Evolutionary conservation across 345 rosid genomes (phyloP).

Genomic region (Linum lewisii): DNA sequence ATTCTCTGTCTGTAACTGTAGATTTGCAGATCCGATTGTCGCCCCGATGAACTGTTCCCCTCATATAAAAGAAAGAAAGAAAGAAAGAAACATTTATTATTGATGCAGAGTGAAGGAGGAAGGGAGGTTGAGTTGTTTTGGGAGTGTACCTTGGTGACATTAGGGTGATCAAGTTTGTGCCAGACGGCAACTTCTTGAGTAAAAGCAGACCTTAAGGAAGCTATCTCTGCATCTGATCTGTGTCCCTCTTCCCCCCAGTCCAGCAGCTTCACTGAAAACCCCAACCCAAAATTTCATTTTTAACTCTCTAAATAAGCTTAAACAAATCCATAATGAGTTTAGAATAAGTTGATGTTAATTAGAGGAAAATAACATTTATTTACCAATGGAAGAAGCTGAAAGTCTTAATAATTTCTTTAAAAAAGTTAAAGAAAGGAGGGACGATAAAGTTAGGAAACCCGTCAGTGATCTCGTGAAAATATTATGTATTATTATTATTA

Average conservation of each 20-base stretch:
- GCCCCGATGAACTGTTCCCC: conserved; percentile 35
- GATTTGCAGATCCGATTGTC: conserved; percentile 15
- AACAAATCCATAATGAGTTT: neutral
- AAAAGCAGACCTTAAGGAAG: conserved; percentile 23
- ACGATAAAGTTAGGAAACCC: neutral
- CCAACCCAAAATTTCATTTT: neutral
- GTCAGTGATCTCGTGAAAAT: neutral
- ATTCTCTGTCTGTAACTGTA: conserved; percentile 20
- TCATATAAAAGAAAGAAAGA: too few relatives aligned
- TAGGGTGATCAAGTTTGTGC: conserved; percentile 32
- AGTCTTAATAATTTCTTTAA: neutral
- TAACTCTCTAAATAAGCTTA: too few relatives aligned
- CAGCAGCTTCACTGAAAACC: conserved; percentile 22
- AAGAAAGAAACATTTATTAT: too few relatives aligned
- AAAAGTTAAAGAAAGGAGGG: neutral
- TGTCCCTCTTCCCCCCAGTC: conserved; percentile 26
- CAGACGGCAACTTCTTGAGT: conserved; percentile 28
- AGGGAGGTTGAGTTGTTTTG: too few relatives aligned
- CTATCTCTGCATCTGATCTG: conserved; percentile 23
- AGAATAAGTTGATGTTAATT: neutral
- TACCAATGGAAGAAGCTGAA: neutral
- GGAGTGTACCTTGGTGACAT: conserved; percentile 30
- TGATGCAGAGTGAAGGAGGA: too few relatives aligned
- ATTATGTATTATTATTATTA: too few relatives aligned
- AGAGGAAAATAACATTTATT: neutral